phyloP scores from a whole-genome alignment of 106 monocot species.

The Hemerocallis citrina region DNA sequence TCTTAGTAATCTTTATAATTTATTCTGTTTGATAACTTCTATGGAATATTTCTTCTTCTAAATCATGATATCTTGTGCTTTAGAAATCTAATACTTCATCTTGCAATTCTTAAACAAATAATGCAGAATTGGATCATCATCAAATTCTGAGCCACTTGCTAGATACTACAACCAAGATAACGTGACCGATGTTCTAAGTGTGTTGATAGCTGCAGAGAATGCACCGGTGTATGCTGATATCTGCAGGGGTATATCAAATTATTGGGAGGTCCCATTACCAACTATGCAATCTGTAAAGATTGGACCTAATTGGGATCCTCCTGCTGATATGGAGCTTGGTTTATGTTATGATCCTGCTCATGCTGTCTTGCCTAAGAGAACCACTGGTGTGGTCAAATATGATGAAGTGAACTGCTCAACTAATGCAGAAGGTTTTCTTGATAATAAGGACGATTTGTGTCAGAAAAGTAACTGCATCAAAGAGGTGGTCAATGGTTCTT shows the following conservation, averaged over 20 bases:
- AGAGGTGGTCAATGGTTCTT: not conserved
- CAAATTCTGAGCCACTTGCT: conserved; percentile 23
- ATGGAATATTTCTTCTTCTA: not conserved
- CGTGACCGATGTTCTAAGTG: conserved; percentile 39
- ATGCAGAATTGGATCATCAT: conserved; percentile 39
- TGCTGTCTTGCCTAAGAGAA: not conserved
- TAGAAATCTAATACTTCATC: not conserved
- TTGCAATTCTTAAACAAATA: not conserved
- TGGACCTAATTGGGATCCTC: conserved; percentile 5
- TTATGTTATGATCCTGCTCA: not conserved
- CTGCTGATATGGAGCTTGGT: conserved; percentile 8
- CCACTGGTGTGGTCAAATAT: not conserved
- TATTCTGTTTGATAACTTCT: not conserved
- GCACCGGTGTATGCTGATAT: conserved; percentile 42
- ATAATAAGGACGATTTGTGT: not conserved
- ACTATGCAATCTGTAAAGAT: not conserved
- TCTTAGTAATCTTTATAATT: not conserved
- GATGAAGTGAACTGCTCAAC: conserved; percentile 2
- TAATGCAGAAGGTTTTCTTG: not conserved
- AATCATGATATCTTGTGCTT: not conserved
- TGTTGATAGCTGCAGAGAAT: conserved; percentile 25
- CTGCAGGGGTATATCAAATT: conserved; percentile 44
- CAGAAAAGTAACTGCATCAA: conserved; percentile 8
- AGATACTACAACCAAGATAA: conserved; percentile 65
- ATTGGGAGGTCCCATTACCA: conserved; percentile 38